These are phyloP conservation scores for Solanum infundibuliforme DNA, from an alignment of 257 asterid species.

Conservation along the genomic window DNA sequence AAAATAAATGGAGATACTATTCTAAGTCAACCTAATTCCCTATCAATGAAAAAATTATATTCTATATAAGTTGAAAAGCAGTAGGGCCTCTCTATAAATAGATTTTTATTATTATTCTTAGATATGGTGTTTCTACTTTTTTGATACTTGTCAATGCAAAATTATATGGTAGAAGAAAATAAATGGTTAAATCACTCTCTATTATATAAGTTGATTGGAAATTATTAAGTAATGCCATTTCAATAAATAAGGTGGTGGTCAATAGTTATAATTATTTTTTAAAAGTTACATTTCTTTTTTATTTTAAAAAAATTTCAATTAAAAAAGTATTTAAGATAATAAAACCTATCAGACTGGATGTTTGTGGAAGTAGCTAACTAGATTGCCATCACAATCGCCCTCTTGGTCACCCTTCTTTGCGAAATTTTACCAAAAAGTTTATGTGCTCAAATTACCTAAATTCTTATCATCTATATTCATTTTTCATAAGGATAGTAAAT, in stretches of 20 bases:
- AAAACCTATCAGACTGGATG: too few species aligned
- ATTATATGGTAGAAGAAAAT: background rate
- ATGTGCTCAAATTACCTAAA: background rate
- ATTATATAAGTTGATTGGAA: background rate
- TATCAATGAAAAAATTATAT: background rate
- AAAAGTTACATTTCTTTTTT: background rate
- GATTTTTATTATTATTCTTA: background rate
- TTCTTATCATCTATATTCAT: too few species aligned
- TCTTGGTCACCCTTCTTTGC: background rate
- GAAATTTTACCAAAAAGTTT: too few species aligned
- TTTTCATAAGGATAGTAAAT: background rate
- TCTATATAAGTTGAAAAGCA: background rate
- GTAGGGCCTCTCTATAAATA: background rate
- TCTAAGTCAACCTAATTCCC: background rate
- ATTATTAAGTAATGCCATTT: background rate
- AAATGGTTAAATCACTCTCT: background rate
- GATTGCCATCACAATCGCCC: background rate
- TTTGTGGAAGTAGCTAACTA: background rate
- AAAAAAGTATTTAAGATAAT: too few species aligned
- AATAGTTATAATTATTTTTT: background rate
- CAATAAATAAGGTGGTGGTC: background rate
- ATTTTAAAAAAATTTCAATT: rapidly evolving
- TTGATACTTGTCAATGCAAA: background rate
- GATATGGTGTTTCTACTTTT: background rate
- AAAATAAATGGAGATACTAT: background rate